phyloP scores from a whole-genome alignment of 169 alveolate genomes.

The Amoebophrya sp. region DNA sequence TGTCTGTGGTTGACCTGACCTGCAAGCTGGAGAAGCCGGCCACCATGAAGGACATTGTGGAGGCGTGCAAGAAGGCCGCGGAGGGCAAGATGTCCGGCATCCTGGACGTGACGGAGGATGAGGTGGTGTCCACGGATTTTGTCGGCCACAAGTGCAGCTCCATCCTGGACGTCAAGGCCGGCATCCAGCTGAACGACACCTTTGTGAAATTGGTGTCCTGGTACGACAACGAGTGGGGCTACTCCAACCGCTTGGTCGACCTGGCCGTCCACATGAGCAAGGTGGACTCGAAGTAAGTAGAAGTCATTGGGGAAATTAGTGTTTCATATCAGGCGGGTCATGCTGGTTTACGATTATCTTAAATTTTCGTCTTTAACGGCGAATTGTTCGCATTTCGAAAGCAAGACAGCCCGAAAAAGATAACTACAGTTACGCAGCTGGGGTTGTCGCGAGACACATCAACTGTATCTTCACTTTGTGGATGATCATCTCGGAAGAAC shows the following conservation, averaged over 20 bases:
- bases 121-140: constrained; percentile 94
- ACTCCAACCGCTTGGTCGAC: constrained; percentile 93
- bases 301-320: too few species aligned
- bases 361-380: too few species aligned
- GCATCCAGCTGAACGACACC: constrained; percentile 87
- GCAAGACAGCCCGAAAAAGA: too few species aligned
- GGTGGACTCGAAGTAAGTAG: constrained; percentile 36
- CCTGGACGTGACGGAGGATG: constrained; percentile 91
- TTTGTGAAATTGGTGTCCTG: constrained; percentile 94
- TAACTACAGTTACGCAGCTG: too few species aligned
- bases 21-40: constrained; percentile 91
- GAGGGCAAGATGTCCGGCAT: constrained; percentile 78
- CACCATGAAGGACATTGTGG: constrained; percentile 85
- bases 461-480: too few species aligned
- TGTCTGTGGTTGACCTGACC: constrained; percentile 97
- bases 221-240: constrained; percentile 99
- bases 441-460: too few species aligned
- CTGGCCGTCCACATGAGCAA: constrained; percentile 63
- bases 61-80: constrained; percentile 87
- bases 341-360: too few species aligned
- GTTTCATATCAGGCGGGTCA: too few species aligned
- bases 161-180: constrained; percentile 94
- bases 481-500: too few species aligned
- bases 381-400: too few species aligned
- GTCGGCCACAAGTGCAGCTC: constrained; percentile 86